Evolutionary conservation across 2,329 filamentous ascomycete species (phyloP).

Genomic region (Pezizomycotina sp.): DNA sequence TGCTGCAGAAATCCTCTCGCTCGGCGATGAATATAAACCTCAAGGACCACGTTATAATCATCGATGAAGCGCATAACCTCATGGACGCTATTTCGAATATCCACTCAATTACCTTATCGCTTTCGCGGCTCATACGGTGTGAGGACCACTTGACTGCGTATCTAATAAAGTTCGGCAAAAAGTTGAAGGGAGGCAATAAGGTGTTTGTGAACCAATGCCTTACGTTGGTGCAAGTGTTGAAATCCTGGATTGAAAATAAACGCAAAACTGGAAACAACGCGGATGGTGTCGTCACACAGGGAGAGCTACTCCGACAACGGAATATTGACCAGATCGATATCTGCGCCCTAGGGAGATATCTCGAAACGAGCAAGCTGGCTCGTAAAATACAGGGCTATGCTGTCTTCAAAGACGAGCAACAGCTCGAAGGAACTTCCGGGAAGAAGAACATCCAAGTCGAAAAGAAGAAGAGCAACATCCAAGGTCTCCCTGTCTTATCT

Average conservation of each 20-base stretch:
- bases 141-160: slow-evolving; percentile 65
- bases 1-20: slow-evolving; percentile 71
- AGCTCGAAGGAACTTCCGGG: slow-evolving; percentile 25
- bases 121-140: slow-evolving; percentile 56
- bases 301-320: slow-evolving; percentile 60
- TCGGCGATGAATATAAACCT: slow-evolving; percentile 76
- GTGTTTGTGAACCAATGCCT: slow-evolving; percentile 81
- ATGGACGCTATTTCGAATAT: slow-evolving; percentile 88
- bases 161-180: slow-evolving; percentile 72
- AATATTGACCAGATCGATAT: slow-evolving; percentile 91
- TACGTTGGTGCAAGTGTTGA: slow-evolving; percentile 63
- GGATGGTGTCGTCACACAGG: slow-evolving; percentile 54
- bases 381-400: slow-evolving; percentile 89
- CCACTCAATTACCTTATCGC: slow-evolving; percentile 59
- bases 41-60: slow-evolving; percentile 77
- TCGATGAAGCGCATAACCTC: slow-evolving; percentile 94
- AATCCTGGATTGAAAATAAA: slow-evolving; percentile 46
- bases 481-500: slow-evolving; percentile 39
- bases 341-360: slow-evolving; percentile 70
- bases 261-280: slow-evolving; percentile 30
- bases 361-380: slow-evolving; percentile 81
- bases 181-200: slow-evolving; percentile 75
- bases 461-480: slow-evolving; percentile 19
- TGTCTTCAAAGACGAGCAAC: slow-evolving; percentile 41
- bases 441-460: slow-evolving; percentile 17